Conservation (phyloP, 805 yeast species). For the Kockiozyma suomiensis region DNA sequence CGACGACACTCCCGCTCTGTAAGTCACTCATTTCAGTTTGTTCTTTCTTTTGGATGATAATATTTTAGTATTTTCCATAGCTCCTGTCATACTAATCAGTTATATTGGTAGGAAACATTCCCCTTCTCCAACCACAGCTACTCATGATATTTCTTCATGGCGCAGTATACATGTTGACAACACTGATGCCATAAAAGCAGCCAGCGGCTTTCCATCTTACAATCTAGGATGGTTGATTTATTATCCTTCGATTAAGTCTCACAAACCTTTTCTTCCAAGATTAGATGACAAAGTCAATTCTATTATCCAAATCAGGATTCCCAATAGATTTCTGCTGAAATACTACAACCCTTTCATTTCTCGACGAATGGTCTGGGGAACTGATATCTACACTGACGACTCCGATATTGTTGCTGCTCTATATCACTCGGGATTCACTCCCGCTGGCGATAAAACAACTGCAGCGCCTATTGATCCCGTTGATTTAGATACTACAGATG, state of each 20-base stretch:
- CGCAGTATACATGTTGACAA: conserved; percentile 43
- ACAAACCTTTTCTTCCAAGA: conserved; percentile 26
- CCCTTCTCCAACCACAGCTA: not conserved
- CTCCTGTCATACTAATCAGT: not conserved
- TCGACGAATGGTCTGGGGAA: conserved; percentile 78
- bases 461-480: conserved; percentile 41
- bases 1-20: conserved; percentile 1
- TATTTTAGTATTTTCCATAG: too few species aligned
- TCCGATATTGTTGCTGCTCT: conserved; percentile 77
- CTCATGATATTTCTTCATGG: not conserved
- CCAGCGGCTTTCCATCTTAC: conserved; percentile 49
- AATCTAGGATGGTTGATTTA: conserved; percentile 62
- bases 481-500: conserved; percentile 41
- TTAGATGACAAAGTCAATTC: conserved; percentile 42
- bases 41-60: too few species aligned
- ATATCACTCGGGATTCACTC: conserved; percentile 66
- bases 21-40: not conserved
- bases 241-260: conserved; percentile 37
- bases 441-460: conserved; percentile 41
- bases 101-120: not conserved
- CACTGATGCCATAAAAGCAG: conserved; percentile 47
- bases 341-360: conserved; percentile 48
- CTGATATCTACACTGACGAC: conserved; percentile 91
- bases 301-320: conserved; percentile 59
- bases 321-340: conserved; percentile 48